Evolutionary conservation across 768 basidiomycete species (phyloP).

Genomic region (Lepiota subincarnata): DNA sequence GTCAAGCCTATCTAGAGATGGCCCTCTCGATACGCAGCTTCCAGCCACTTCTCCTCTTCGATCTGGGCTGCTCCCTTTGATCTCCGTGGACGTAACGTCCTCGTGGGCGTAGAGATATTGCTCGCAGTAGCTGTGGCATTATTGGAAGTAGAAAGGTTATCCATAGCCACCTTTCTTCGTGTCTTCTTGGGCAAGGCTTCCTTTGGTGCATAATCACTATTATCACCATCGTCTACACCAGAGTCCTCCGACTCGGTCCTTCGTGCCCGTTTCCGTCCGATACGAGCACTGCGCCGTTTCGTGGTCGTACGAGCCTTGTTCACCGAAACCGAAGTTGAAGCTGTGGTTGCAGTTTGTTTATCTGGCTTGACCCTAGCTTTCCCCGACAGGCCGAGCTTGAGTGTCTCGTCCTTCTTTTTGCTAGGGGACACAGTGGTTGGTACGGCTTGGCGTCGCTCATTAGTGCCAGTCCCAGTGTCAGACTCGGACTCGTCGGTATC

Average conservation of each 20-base stretch:
- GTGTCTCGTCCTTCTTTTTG: not conserved
- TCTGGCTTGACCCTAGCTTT: not conserved
- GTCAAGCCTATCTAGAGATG: conserved; percentile 21
- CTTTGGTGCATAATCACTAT: conserved; percentile 17
- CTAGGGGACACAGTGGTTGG: no score
- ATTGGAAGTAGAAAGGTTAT: conserved; percentile 13
- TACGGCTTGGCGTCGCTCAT: no score
- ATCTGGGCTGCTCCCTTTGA: conserved; percentile 48
- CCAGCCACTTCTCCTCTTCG: conserved; percentile 45
- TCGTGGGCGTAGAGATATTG: conserved; percentile 25
- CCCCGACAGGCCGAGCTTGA: not conserved
- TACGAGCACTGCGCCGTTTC: conserved; percentile 4
- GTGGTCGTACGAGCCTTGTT: not conserved
- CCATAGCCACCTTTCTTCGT: conserved; percentile 9
- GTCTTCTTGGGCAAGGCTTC: conserved; percentile 28
- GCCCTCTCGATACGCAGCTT: conserved; percentile 49
- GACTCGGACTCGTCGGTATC: conserved; percentile 10
- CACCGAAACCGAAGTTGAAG: not conserved
- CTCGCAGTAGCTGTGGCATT: conserved; percentile 12
- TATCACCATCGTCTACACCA: conserved; percentile 16
- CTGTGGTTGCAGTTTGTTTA: not conserved
- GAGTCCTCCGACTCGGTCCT: conserved; percentile 6
- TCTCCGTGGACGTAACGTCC: conserved; percentile 56
- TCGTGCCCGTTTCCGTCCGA: not conserved
- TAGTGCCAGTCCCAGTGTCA: no score